Evolutionary conservation across 495 filamentous ascomycete species (phyloP).

Genomic region (Xylaria bambusicola): DNA sequence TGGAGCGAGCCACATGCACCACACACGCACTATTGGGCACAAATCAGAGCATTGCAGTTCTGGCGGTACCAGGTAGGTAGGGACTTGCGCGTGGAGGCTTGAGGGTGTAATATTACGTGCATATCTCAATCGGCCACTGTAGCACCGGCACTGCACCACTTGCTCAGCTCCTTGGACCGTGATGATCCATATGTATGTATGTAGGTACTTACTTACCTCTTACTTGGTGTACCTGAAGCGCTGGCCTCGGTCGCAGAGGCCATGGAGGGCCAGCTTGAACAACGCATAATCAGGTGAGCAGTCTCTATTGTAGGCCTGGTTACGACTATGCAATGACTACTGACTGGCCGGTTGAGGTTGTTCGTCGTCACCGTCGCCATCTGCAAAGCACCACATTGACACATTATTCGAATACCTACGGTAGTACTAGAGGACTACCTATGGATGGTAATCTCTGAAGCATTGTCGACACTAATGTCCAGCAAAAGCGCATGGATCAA

Average conservation of each 20-base stretch:
- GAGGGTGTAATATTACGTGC: constrained; percentile 15
- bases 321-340: neutral
- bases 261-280: constrained; percentile 10
- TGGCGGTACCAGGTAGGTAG: neutral
- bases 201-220: too few relatives aligned
- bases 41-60: neutral
- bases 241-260: neutral
- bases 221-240: neutral
- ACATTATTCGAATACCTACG: too few relatives aligned
- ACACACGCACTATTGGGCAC: neutral
- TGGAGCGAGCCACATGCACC: neutral
- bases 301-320: neutral
- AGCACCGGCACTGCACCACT: neutral
- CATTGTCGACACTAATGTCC: neutral
- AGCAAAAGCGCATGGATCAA: neutral
- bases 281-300: neutral
- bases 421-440: too few relatives aligned
- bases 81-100: constrained; percentile 8
- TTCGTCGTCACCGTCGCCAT: too few relatives aligned
- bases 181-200: too few relatives aligned
- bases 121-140: constrained; percentile 7
- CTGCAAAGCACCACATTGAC: too few relatives aligned
- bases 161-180: neutral
- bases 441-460: neutral
- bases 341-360: neutral